Base-by-base conservation (phyloP, 805 yeast genomes). In the Candida xiaguanensis region DNA sequence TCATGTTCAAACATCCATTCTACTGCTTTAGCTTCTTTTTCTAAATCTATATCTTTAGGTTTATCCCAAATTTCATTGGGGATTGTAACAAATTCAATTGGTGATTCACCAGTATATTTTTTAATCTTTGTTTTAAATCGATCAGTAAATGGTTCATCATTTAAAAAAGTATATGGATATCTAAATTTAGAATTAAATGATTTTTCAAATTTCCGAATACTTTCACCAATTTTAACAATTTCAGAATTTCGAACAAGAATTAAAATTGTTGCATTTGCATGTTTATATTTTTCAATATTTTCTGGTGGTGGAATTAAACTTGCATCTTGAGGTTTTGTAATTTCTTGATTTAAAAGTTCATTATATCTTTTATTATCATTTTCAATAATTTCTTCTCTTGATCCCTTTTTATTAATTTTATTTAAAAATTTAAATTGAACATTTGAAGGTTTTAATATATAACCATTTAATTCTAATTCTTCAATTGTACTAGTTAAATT, bases 91-190 rank as follows among this genome's bases (percentile, higher is more conserved):
- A 62, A 69, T 14, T 63, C 53, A 43, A 63, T 49, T 5, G 55
- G 58, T 2, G 51, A 36, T 4, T 66, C 49, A 7, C 38, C 41
- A 9, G 33, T 26, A 27, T 31, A 39, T 22, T 19, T 34, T 24
- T 16, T 25, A 5, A 60, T 53, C 9, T 55, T 51, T 27, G 44
- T 38, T 52, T 68, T 82, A 65, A 87, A 87, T 18, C 56, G 56
- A 0, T 76, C 74, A 1, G 76, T 61, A 54, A 87, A 87, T 3
- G 79, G 79, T 39, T 63, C 67, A 52, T 88, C 95, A 53, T 86
- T 87, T 28, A 87, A 54, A 43, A 87, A 83, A 1, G 86, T 85
- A 64, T 87, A 87, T 0, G 95, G 95, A 55, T 87, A 87, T 35
- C 74, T 72, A 58, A 80, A 87, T 51, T 84, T 83, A 18, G 59